Conservation (phyloP, 2,329 filamentous ascomycete species). For the Aspergillus sp. region DNA sequence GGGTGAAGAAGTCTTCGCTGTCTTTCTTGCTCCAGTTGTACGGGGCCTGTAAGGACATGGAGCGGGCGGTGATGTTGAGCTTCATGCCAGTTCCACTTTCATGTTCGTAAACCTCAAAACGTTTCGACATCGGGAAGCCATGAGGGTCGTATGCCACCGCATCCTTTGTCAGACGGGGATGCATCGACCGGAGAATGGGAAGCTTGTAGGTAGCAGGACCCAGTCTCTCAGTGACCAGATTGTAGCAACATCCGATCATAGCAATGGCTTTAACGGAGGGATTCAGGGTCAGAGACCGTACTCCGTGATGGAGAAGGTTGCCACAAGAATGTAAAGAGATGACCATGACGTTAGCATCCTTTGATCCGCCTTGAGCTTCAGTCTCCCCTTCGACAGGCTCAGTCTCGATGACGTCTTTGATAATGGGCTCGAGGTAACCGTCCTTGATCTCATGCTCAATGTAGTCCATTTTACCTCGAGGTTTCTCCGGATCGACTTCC, state of each 20-base stretch:
- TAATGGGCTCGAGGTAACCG: conserved; percentile 45
- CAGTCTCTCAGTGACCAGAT: conserved; percentile 86
- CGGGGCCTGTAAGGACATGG: conserved; percentile 97
- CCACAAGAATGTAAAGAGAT: conserved; percentile 97
- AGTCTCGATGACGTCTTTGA: conserved; percentile 37
- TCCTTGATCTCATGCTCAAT: conserved; percentile 49
- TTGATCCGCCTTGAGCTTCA: conserved; percentile 2
- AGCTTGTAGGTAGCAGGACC: conserved; percentile 85
- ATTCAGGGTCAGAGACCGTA: conserved; percentile 83
- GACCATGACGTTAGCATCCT: conserved; percentile 65
- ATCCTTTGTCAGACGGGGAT: conserved; percentile 68
- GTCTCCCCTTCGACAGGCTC: conserved; percentile 1
- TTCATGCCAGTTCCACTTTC: conserved; percentile 65
- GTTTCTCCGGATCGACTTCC: conserved; percentile 19
- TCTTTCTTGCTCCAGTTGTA: conserved; percentile 84
- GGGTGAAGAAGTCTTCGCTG: conserved; percentile 83
- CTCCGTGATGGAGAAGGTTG: conserved; percentile 92
- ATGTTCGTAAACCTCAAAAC: conserved; percentile 60
- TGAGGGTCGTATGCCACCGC: conserved; percentile 78
- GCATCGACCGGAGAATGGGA: conserved; percentile 72
- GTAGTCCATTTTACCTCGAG: conserved; percentile 43
- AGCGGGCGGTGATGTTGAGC: conserved; percentile 92
- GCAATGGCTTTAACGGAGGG: conserved; percentile 84
- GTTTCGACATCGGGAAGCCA: conserved; percentile 88
- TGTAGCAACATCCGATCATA: conserved; percentile 98